Evolutionary conservation across 2,329 filamentous ascomycete species (phyloP).

Genomic region (Seiridium unicorne): DNA sequence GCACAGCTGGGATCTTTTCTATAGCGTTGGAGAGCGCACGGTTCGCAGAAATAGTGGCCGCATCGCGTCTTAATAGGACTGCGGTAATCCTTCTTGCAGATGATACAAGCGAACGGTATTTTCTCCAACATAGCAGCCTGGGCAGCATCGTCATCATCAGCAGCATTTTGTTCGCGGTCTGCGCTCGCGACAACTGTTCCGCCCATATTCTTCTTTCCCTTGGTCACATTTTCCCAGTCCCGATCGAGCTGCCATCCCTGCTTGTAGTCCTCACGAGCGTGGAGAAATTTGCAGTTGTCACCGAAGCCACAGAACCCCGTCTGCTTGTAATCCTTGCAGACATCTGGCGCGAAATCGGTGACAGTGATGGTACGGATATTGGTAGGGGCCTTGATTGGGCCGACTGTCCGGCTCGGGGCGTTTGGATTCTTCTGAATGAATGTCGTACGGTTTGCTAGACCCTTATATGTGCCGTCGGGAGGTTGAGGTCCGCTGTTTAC

Average conservation of each 20-base stretch:
- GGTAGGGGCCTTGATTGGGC: slow-evolving; percentile 82
- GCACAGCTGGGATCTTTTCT: slow-evolving; percentile 84
- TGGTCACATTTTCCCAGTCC: slow-evolving; percentile 87
- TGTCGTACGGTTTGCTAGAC: slow-evolving; percentile 66
- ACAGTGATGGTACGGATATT: slow-evolving; percentile 90
- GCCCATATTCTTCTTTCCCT: slow-evolving; percentile 61
- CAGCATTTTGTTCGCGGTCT: slow-evolving; percentile 39
- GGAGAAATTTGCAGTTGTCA: slow-evolving; percentile 79
- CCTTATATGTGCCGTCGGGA: slow-evolving; percentile 74
- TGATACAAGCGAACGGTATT: slow-evolving; percentile 87
- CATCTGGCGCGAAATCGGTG: slow-evolving; percentile 87
- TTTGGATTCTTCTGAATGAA: slow-evolving; percentile 83
- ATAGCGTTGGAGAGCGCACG: slow-evolving; percentile 83
- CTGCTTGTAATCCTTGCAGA: slow-evolving; percentile 92
- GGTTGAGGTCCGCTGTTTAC: slow-evolving; percentile 9
- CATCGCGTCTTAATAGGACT: slow-evolving; percentile 84
- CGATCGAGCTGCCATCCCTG: slow-evolving; percentile 93
- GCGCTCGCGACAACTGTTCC: slow-evolving; percentile 63
- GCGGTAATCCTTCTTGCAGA: slow-evolving; percentile 78
- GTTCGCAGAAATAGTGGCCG: slow-evolving; percentile 93
- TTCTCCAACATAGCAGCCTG: slow-evolving; percentile 75
- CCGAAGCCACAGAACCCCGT: slow-evolving; percentile 71
- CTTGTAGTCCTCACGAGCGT: slow-evolving; percentile 76
- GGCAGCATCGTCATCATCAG: slow-evolving; percentile 44
- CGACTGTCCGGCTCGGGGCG: slow-evolving; percentile 67